These are phyloP conservation scores for Thalia dealbata DNA, from an alignment of 176 grass and related monocot genomes.

Conservation along the genomic window DNA sequence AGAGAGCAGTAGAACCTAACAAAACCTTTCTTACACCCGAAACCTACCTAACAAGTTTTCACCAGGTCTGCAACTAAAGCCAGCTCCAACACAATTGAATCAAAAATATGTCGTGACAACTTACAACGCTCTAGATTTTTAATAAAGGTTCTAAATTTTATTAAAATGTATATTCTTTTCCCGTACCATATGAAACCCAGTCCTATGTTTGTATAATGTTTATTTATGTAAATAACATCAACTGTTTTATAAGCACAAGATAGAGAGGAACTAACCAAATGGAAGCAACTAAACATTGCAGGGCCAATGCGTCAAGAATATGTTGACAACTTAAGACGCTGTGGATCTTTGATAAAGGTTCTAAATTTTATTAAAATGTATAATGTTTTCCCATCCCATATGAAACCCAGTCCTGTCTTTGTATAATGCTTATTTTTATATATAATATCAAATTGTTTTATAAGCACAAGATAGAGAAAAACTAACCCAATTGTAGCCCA, in stretches of 20 bases:
- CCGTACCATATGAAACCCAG: not conserved
- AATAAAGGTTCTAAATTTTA: not conserved
- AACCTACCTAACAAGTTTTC: no score
- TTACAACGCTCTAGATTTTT: not conserved
- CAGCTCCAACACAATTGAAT: not conserved
- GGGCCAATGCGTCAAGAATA: not conserved
- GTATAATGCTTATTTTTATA: not conserved
- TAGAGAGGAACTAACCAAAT: slow-evolving; percentile 48
- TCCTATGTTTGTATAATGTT: not conserved
- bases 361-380: not conserved
- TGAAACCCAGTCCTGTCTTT: not conserved
- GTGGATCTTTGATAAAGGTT: not conserved
- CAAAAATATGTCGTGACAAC: not conserved
- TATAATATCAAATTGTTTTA: no score
- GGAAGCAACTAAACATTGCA: slow-evolving; percentile 27
- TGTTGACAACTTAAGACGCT: not conserved
- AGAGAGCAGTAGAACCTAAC: no score
- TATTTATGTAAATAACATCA: not conserved
- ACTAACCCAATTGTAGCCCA: slow-evolving; percentile 83
- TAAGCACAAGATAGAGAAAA: not conserved
- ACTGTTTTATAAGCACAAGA: no score
- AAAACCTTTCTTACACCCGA: no score
- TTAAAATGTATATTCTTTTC: not conserved
- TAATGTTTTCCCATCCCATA: not conserved
- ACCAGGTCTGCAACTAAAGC: not conserved